Percentiles rank a stretch among this genome's conserved stretches.
phyloP scores from a whole-genome alignment of 805 yeast species.

The Cyberlindnera misumaiensis region DNA sequence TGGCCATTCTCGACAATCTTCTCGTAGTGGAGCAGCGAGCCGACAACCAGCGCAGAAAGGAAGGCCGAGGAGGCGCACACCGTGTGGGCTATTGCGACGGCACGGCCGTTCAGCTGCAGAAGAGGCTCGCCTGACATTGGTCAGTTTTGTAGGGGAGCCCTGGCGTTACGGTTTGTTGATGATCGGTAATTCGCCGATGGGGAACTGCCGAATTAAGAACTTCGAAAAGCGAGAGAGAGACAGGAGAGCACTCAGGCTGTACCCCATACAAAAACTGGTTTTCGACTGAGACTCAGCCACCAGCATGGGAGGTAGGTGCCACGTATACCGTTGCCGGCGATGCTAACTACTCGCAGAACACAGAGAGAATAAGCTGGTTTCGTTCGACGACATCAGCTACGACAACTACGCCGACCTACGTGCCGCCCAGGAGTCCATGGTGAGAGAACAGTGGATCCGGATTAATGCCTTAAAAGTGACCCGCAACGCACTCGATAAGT shows the following conservation, averaged over 20 bases:
- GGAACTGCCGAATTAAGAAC: too few species aligned
- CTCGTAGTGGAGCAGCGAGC: constrained; percentile 70
- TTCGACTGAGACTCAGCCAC: not conserved
- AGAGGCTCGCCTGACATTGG: too few species aligned
- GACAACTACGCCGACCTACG: constrained; percentile 54
- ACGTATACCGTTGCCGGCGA: not conserved
- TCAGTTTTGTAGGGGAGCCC: too few species aligned
- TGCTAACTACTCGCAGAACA: constrained; percentile 25
- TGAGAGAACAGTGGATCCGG: constrained; percentile 77
- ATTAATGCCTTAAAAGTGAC: constrained; percentile 58
- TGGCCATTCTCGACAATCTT: constrained; percentile 85
- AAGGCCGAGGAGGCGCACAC: constrained; percentile 70
- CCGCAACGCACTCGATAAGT: constrained; percentile 69
- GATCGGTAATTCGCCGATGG: too few species aligned
- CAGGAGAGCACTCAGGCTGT: too few species aligned
- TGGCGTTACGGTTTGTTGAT: too few species aligned
- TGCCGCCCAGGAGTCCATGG: constrained; percentile 68
- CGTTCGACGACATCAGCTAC: constrained; percentile 80
- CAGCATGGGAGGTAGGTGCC: not conserved
- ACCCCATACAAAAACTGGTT: too few species aligned
- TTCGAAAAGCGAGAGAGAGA: too few species aligned
- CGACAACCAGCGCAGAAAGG: constrained; percentile 64
- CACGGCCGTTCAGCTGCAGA: constrained; percentile 46
- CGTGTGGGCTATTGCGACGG: constrained; percentile 68
- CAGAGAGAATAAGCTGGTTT: constrained; percentile 61